Evolutionary conservation across 495 filamentous ascomycete genomes (phyloP), one percentile per base, ranked within the genome.

Genomic region (Podospora sp.): DNA sequence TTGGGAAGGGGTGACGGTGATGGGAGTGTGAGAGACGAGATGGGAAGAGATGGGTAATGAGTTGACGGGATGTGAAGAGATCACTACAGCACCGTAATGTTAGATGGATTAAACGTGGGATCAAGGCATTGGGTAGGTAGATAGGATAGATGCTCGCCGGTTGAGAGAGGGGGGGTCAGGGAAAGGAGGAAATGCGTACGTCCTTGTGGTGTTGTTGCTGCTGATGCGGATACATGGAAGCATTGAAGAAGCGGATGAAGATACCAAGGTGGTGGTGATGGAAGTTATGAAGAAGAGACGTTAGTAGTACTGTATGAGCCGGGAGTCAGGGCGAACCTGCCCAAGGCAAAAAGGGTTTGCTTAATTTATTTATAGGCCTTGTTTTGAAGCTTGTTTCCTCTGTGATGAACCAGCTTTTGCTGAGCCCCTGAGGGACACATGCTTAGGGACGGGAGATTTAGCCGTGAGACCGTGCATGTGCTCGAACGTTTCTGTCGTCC

Each of bases 311-410:
- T 46, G 40, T 46, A 46, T 46, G 40, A 46, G 40, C 40, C 2
- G 40, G 52, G 59, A 22, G 62, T 22, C 55, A 52, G 20, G 40
- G 14, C 40, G 14, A 46, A 46, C 40, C 16, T 46, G 11, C 40
- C 16, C 5, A 2, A 14, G 40, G 9, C 11, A 46, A 46, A 46
- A 46, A 11, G 40, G 40, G 40, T 46, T 46, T 40, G 40, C 16
- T 46, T 46, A 46, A 46, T 46, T 46, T 46, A 46, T 46, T 46
- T 46, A 46, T 46, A 46, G 40, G 40, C 40, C 40, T 46, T 52
- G 24, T 55, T 51, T 49, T 49, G 49, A 29, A 27, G 53, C 49
- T 22, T n/a, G 53, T 12, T 57, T 25, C 11, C 8, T 18, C 14
- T 35, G 21, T 24, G n/a, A 16, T 62, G 60, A 46, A 2, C 40